phyloP scores from a whole-genome alignment of 805 yeast species.

The Myxozyma sirexii region DNA sequence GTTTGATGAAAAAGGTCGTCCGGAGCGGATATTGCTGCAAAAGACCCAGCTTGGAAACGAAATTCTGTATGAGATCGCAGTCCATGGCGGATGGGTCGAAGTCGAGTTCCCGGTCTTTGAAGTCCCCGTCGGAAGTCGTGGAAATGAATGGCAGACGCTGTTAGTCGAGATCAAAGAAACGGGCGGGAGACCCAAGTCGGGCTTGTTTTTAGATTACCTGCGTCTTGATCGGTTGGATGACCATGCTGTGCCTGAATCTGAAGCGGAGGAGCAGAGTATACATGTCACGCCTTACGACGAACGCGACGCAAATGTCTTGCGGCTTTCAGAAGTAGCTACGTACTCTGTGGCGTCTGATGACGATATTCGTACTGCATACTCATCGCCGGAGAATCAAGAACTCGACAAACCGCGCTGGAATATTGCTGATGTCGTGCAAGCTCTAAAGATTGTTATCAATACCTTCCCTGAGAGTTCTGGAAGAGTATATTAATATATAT shows the following conservation, averaged over 20 bases:
- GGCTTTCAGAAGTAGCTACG: background rate
- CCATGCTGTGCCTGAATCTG: background rate
- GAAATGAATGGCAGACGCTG: conserved; percentile 21
- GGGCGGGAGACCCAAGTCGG: conserved; percentile 14
- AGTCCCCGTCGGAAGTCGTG: conserved; percentile 6
- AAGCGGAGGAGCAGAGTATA: background rate
- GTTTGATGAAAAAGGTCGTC: conserved; percentile 20
- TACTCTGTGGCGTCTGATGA: background rate
- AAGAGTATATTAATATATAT: background rate
- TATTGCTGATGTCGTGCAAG: conserved; percentile 1
- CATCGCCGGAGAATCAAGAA: background rate
- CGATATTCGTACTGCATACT: background rate
- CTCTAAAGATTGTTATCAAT: background rate
- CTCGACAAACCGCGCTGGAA: background rate
- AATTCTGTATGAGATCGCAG: background rate
- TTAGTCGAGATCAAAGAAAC: conserved; percentile 24
- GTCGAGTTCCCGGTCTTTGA: conserved; percentile 21
- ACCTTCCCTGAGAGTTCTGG: conserved; percentile 7
- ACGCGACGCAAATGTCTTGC: background rate
- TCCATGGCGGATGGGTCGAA: conserved; percentile 17
- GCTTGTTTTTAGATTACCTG: conserved; percentile 22
- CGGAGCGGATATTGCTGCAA: conserved; percentile 7
- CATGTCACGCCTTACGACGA: conserved; percentile 17
- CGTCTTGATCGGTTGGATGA: conserved; percentile 23
- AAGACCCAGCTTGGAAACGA: conserved; percentile 5